phyloP scores from a whole-genome alignment of 495 filamentous ascomycete genomes.

The Aspergillus ostianus region DNA sequence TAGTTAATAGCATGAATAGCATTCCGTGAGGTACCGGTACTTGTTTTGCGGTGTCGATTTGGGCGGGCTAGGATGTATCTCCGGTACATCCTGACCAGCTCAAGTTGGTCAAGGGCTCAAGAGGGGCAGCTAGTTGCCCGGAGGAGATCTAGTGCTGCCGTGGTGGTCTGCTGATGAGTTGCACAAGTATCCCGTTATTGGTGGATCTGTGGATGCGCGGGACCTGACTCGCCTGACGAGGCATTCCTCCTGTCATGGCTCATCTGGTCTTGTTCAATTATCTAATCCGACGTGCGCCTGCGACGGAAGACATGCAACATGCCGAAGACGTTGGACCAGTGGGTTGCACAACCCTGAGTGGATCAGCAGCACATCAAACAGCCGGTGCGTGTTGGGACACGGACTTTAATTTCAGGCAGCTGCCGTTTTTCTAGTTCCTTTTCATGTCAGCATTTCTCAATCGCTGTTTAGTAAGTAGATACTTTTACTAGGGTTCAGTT shows the following conservation, averaged over 20 bases:
- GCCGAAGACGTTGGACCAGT: background rate
- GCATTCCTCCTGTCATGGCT: background rate
- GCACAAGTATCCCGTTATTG: background rate
- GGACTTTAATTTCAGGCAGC: no score
- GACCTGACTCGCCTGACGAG: background rate
- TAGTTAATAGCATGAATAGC: conserved; percentile 3
- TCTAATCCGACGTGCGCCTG: background rate
- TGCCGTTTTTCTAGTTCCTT: no score
- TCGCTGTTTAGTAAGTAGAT: no score
- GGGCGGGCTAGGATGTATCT: background rate
- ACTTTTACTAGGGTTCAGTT: no score
- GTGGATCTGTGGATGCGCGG: conserved; percentile 1
- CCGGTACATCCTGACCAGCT: background rate
- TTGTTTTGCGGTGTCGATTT: background rate
- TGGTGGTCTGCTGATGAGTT: background rate
- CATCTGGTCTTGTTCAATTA: background rate
- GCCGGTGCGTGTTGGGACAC: background rate
- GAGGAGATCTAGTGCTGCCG: background rate
- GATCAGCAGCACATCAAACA: background rate
- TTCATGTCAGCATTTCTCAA: no score
- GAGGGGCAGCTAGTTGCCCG: background rate
- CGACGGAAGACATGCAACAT: background rate
- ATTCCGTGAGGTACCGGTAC: conserved; percentile 7
- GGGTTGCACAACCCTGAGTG: background rate
- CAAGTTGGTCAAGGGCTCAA: background rate